Conservation (phyloP, 768 basidiomycete species). For the Multifurca ochricompacta region DNA sequence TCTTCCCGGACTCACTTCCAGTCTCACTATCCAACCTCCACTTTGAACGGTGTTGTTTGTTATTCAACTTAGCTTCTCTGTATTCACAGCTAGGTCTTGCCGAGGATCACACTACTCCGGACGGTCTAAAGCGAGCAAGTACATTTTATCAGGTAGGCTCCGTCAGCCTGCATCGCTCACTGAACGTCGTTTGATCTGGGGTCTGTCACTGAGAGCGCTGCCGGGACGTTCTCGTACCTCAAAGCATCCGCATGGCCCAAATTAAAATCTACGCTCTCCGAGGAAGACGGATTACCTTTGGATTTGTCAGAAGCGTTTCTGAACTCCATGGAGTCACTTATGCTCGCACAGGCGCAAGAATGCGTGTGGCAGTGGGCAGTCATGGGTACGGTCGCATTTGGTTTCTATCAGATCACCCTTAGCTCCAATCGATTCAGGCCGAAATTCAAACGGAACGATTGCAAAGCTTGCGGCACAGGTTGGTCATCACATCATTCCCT, state of each 20-base stretch:
- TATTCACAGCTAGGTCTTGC: slow-evolving; percentile 70
- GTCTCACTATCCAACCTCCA: slow-evolving; percentile 63
- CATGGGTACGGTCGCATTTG: slow-evolving; percentile 42
- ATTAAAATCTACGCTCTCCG: slow-evolving; percentile 35
- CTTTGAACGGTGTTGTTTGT: slow-evolving; percentile 69
- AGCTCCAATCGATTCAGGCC: slow-evolving; percentile 5
- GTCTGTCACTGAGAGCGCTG: slow-evolving; percentile 44
- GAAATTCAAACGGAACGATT: slow-evolving; percentile 18
- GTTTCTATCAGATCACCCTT: background rate
- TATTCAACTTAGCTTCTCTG: slow-evolving; percentile 86
- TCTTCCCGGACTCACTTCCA: slow-evolving; percentile 48
- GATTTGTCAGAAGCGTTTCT: slow-evolving; percentile 64
- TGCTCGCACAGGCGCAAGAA: slow-evolving; percentile 94
- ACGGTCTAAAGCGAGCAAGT: slow-evolving; percentile 81
- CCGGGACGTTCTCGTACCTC: slow-evolving; percentile 64
- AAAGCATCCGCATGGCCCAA: slow-evolving; percentile 45
- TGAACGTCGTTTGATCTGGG: background rate
- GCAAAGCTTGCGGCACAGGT: slow-evolving; percentile 19
- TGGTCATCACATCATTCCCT: background rate
- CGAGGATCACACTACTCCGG: slow-evolving; percentile 59
- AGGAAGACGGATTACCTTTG: slow-evolving; percentile 45
- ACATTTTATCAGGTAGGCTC: slow-evolving; percentile 55
- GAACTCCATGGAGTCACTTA: slow-evolving; percentile 58
- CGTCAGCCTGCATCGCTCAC: background rate
- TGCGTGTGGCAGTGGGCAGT: slow-evolving; percentile 93